These are phyloP conservation scores for Russula ochroleuca DNA, from an alignment of 768 basidiomycete genomes.

Conservation along the genomic window DNA sequence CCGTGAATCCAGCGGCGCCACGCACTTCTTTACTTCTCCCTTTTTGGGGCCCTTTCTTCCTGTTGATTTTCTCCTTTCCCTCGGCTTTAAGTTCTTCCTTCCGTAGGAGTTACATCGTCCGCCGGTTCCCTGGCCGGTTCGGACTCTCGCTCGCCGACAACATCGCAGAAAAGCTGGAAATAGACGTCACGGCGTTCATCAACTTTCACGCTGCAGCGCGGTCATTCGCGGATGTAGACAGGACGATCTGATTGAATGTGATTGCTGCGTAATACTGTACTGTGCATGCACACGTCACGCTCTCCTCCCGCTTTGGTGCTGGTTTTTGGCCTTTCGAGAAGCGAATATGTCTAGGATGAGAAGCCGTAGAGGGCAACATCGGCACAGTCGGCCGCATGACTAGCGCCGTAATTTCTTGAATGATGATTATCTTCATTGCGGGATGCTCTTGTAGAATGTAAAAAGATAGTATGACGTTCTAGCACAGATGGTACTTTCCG, in stretches of 20 bases:
- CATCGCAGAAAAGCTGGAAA: constrained; percentile 89
- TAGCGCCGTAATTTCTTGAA: constrained; percentile 78
- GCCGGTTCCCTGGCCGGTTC: too few species aligned
- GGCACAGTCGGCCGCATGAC: constrained; percentile 60
- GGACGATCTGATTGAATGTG: constrained; percentile 90
- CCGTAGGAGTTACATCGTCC: constrained; percentile 36
- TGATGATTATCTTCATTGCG: constrained; percentile 84
- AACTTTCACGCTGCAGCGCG: constrained; percentile 69
- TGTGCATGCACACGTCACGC: constrained; percentile 65
- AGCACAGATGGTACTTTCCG: constrained; percentile 81
- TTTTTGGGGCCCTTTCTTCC: constrained; percentile 31
- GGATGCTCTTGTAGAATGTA: constrained; percentile 89
- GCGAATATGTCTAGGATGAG: constrained; percentile 44
- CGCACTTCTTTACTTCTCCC: constrained; percentile 42
- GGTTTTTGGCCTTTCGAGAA: constrained; percentile 41
- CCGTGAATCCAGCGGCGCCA: constrained; percentile 63
- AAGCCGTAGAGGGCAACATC: constrained; percentile 30
- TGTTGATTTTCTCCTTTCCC: constrained; percentile 29
- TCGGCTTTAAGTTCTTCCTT: constrained; percentile 37
- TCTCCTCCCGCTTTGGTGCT: constrained; percentile 36
- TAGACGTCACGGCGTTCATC: constrained; percentile 88
- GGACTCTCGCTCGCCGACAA: constrained; percentile 63
- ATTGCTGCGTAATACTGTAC: constrained; percentile 92
- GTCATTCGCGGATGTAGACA: constrained; percentile 56
- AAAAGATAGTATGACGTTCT: constrained; percentile 85